Base-by-base conservation (phyloP, 495 filamentous ascomycete genomes). In the Podospora didyma region DNA sequence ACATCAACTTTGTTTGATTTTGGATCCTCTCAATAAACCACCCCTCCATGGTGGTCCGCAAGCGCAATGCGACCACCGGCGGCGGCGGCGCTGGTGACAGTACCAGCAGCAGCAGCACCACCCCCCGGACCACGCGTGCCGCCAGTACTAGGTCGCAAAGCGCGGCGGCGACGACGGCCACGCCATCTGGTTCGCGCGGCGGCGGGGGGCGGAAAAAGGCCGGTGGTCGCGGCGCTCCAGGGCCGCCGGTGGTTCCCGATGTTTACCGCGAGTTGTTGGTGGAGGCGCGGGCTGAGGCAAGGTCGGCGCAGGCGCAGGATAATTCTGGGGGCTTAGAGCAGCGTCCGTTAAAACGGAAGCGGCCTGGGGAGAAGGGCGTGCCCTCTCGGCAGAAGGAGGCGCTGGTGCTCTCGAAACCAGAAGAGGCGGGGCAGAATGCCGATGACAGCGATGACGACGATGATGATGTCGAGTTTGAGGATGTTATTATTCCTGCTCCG, bases 301-400 rank as follows among this genome's bases (percentile, higher is more conserved):
- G 12, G 39, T 9, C 11, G 34, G 21, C 0, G 16, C 49, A 0
- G 0, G 22, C 7, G 24, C 9, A 7, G 10, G 37, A 16, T 24
- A n/a, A 9, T 20, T 23, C 11, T 42, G 14, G n/a, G 39, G 9
- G 6, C 9, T 14, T 17, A 7, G 19, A 21, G 1, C 71, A 75
- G 51, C 68, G 66, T 48, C 70, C 75, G 0, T 35, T 67, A 19
- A 74, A 79, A 31, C 69, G 73, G 26, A 73, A 73, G 56, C 66
- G 73, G 21, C 71, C 71, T 10, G 68, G 70, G 17, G 73, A 79
- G 66, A 72, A 56, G 56, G n/a, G n/a, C n/a, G 9, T 54, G 34
- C n/a, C 37, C 51, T n/a, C n/a, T n/a, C n/a, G n/a, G n/a, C 42
- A 56, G 60, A n/a, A 59, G 21, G 45, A 23, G 22, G 46, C 31